A percentile compares a stretch with the other conserved stretches of the same genome.
These are phyloP conservation scores for Castanea mollissima DNA, from an alignment of 306 rosid species.

Conservation along the genomic window DNA sequence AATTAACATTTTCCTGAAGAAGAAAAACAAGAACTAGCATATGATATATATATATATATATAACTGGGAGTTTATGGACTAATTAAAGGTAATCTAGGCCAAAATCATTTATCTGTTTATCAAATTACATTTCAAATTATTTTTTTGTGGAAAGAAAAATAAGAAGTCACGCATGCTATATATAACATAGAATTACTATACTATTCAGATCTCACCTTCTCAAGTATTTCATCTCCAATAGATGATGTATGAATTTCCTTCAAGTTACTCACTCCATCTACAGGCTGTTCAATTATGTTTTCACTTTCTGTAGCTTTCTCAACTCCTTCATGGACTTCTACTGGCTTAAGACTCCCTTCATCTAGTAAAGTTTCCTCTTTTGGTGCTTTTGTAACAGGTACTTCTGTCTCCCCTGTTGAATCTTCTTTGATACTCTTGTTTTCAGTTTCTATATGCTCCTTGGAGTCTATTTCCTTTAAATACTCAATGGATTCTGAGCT, in stretches of 20 bases:
- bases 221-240: background rate
- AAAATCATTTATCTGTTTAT: background rate
- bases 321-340: background rate
- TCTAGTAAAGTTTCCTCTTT: background rate
- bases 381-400: background rate
- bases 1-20: no score
- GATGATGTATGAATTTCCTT: background rate
- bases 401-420: background rate
- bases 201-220: slow-evolving; percentile 20
- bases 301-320: background rate
- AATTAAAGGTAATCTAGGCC: background rate
- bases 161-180: no score
- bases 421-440: background rate
- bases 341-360: background rate
- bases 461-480: background rate
- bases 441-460: background rate
- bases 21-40: no score
- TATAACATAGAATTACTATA: no score
- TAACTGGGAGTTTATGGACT: background rate
- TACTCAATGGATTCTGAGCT: slow-evolving; percentile 1
- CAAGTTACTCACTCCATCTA: background rate
- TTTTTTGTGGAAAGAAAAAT: no score
- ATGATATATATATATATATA: no score
- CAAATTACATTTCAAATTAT: no score
- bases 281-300: background rate